A percentile compares a stretch with the other conserved stretches of the same genome.
Evolutionary conservation across 2,329 filamentous ascomycete genomes (phyloP).

Genomic region (Emmonsiellopsis sp.): DNA sequence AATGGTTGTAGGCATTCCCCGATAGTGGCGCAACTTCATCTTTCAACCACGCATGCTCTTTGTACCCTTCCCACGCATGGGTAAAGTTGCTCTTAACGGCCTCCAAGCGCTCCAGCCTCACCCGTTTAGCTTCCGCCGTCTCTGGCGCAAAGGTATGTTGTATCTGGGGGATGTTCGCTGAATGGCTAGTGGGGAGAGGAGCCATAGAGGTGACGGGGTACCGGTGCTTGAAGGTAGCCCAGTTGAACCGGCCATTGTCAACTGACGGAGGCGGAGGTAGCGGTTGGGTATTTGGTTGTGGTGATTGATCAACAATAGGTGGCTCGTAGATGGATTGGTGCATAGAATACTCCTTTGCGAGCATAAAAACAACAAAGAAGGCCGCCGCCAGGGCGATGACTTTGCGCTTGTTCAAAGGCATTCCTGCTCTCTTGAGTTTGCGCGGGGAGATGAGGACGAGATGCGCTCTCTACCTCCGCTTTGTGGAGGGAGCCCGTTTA

Average conservation of each 20-base stretch:
- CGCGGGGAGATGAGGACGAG: neutral
- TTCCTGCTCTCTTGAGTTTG: neutral
- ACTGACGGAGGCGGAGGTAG: neutral
- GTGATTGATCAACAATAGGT: neutral
- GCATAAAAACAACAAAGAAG: neutral
- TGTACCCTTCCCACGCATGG: constrained; percentile 53
- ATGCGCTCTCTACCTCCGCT: neutral
- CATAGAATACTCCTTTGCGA: neutral
- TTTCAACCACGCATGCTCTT: constrained; percentile 51
- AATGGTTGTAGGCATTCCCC: constrained; percentile 44
- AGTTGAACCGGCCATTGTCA: neutral
- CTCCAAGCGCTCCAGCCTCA: constrained; percentile 29
- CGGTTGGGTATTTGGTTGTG: neutral
- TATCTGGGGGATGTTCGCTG: constrained; percentile 14
- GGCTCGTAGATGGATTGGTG: neutral
- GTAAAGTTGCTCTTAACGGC: constrained; percentile 43
- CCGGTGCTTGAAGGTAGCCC: constrained; percentile 1
- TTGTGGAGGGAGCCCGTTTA: neutral
- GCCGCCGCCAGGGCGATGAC: neutral
- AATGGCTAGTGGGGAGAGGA: constrained; percentile 11
- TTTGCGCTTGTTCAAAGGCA: constrained; percentile 1
- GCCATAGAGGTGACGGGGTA: constrained; percentile 12
- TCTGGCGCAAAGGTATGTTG: constrained; percentile 15
- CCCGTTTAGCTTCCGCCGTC: constrained; percentile 18
- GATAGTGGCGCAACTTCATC: constrained; percentile 53